phyloP scores from a whole-genome alignment of 2,329 filamentous ascomycete species.

The Ophiosphaerella narmari region DNA sequence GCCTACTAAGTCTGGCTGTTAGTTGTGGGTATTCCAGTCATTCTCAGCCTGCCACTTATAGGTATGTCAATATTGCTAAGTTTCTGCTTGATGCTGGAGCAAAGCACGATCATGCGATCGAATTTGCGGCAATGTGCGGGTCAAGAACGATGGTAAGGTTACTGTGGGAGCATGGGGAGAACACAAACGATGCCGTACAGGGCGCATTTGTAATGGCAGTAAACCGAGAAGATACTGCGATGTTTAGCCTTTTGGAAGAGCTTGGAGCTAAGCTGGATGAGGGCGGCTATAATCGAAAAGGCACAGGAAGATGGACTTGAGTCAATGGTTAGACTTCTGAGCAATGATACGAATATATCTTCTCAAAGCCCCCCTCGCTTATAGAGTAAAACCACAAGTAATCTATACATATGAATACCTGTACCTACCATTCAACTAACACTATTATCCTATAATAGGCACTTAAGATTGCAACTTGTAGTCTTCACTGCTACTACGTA shows the following conservation, averaged over 20 bases:
- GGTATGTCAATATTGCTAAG: not conserved
- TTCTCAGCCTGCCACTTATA: not conserved
- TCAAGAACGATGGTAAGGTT: constrained; percentile 2
- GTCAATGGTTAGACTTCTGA: not conserved
- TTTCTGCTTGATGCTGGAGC: constrained; percentile 1
- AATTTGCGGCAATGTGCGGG: constrained; percentile 3
- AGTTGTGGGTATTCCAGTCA: no score
- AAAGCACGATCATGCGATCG: not conserved
- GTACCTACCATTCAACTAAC: no score
- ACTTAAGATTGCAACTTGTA: no score
- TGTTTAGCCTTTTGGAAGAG: not conserved
- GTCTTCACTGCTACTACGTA: no score
- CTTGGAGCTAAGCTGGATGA: not conserved
- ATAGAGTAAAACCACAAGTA: no score
- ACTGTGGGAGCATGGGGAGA: constrained; percentile 1
- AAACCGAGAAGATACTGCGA: not conserved
- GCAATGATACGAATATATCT: not conserved
- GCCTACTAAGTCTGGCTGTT: no score
- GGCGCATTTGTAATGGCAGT: constrained; percentile 21
- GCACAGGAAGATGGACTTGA: not conserved
- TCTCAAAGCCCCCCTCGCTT: not conserved
- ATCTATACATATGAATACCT: no score
- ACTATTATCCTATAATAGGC: no score
- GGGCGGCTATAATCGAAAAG: not conserved
- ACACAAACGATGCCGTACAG: constrained; percentile 1